A percentile compares a stretch with the other conserved stretches of the same genome.
Conservation (phyloP, 306 rosid genomes). For the Clitoria ternatea region DNA sequence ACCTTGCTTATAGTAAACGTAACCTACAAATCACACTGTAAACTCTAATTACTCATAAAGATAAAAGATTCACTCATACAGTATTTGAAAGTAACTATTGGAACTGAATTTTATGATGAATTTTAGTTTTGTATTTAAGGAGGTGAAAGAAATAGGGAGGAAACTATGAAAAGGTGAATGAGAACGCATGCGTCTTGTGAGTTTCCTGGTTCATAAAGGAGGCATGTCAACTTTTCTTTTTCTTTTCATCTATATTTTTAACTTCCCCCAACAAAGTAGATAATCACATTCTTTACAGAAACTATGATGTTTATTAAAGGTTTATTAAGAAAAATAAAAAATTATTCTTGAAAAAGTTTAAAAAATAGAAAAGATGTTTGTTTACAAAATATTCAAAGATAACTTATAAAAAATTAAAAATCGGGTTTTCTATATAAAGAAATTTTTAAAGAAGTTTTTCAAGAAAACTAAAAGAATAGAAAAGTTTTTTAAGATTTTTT, state of each 20-base stretch:
- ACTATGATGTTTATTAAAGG: too few relatives aligned
- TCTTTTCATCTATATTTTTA: slow-evolving; percentile 12
- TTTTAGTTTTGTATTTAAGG: not conserved
- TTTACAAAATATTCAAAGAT: too few relatives aligned
- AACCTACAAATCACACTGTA: not conserved
- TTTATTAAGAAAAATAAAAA: too few relatives aligned
- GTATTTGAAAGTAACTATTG: not conserved
- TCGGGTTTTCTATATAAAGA: too few relatives aligned
- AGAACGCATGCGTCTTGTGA: slow-evolving; percentile 29
- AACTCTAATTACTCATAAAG: not conserved
- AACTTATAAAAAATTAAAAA: too few relatives aligned
- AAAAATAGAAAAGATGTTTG: too few relatives aligned
- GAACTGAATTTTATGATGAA: not conserved
- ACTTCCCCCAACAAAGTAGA: slow-evolving; percentile 14
- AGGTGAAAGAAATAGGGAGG: not conserved
- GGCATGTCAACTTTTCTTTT: slow-evolving; percentile 26
- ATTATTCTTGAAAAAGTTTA: too few relatives aligned
- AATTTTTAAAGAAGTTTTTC: too few relatives aligned
- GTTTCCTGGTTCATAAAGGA: slow-evolving; percentile 16
- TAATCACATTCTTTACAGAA: slow-evolving; percentile 17
- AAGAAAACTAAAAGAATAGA: too few relatives aligned
- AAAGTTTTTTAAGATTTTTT: too few relatives aligned
- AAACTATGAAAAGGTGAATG: slow-evolving; percentile 22
- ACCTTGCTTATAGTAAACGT: slow-evolving; percentile 35
- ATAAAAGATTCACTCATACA: too few relatives aligned